A percentile compares a stretch with the other conserved stretches of the same genome.
Evolutionary conservation across 352 stramenopile genomes (phyloP).

Genomic region (Phytophthora colocasiae): DNA sequence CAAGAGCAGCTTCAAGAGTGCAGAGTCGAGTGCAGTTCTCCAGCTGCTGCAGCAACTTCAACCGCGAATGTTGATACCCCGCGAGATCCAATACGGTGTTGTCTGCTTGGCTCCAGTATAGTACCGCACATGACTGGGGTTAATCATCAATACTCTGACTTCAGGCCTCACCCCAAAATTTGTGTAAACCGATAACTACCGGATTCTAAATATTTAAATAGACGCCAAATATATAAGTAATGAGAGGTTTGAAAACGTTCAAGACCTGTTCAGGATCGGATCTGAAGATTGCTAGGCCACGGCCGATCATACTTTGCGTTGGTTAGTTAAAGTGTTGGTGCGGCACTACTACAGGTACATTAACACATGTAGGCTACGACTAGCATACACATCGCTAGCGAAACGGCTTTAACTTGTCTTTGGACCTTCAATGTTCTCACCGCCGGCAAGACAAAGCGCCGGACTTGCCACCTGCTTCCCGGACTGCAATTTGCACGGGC

Average conservation of each 20-base stretch:
- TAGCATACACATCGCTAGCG: not conserved
- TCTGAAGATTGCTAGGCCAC: too few species aligned
- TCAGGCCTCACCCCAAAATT: too few species aligned
- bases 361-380: too few species aligned
- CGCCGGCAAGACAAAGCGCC: slow-evolving; percentile 1
- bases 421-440: slow-evolving; percentile 4
- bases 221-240: too few species aligned
- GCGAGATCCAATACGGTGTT: slow-evolving; percentile 46
- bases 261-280: too few species aligned
- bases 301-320: too few species aligned
- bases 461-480: not conserved
- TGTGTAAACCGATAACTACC: too few species aligned
- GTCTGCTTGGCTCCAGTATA: not conserved
- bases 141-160: not conserved
- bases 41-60: slow-evolving; percentile 21
- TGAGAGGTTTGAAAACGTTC: not conserved
- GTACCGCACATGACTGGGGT: not conserved
- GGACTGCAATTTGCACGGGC: slow-evolving; percentile 1
- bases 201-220: too few species aligned
- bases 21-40: slow-evolving; percentile 12
- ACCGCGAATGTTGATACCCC: slow-evolving; percentile 59
- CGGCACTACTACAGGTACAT: too few species aligned
- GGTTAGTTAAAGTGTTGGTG: too few species aligned
- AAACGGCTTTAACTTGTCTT: slow-evolving; percentile 5
- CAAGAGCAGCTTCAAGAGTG: slow-evolving; percentile 26